Evolutionary conservation across 2,329 filamentous ascomycete genomes (phyloP).

Genomic region (Metarhizium anisopliae): DNA sequence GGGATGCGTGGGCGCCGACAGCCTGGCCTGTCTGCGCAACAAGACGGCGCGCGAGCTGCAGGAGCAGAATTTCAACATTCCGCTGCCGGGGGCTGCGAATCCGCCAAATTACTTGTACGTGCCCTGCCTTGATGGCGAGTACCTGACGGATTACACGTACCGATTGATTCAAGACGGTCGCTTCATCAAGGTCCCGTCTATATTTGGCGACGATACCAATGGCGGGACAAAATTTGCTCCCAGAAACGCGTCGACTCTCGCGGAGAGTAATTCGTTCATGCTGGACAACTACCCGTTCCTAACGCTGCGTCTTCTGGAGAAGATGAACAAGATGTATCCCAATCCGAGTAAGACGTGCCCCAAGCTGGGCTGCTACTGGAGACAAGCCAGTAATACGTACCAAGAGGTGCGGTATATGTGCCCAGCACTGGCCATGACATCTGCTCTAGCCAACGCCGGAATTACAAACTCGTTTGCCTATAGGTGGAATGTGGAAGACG

Average conservation of each 20-base stretch:
- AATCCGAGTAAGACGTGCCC: slow-evolving; percentile 25
- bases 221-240: slow-evolving; percentile 29
- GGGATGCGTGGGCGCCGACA: slow-evolving; percentile 28
- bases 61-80: slow-evolving; percentile 30
- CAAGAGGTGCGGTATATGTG: slow-evolving; percentile 28
- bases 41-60: slow-evolving; percentile 33
- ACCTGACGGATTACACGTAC: slow-evolving; percentile 43
- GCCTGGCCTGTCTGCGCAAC: slow-evolving; percentile 36
- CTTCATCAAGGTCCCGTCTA: slow-evolving; percentile 44
- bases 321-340: slow-evolving; percentile 26
- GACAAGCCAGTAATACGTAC: slow-evolving; percentile 26
- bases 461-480: slow-evolving; percentile 53
- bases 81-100: slow-evolving; percentile 15
- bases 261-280: slow-evolving; percentile 23
- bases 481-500: slow-evolving; percentile 58
- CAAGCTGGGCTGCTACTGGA: slow-evolving; percentile 25
- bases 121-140: slow-evolving; percentile 44
- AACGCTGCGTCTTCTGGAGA: slow-evolving; percentile 19
- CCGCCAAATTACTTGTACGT: slow-evolving; percentile 43
- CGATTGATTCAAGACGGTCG: slow-evolving; percentile 35
- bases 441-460: slow-evolving; percentile 20
- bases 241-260: slow-evolving; percentile 20
- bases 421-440: slow-evolving; percentile 21
- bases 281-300: slow-evolving; percentile 25
- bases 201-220: slow-evolving; percentile 33